Evolutionary conservation across 1,284 basidiomycete genomes (phyloP).

Genomic region (Malassezia nana): DNA sequence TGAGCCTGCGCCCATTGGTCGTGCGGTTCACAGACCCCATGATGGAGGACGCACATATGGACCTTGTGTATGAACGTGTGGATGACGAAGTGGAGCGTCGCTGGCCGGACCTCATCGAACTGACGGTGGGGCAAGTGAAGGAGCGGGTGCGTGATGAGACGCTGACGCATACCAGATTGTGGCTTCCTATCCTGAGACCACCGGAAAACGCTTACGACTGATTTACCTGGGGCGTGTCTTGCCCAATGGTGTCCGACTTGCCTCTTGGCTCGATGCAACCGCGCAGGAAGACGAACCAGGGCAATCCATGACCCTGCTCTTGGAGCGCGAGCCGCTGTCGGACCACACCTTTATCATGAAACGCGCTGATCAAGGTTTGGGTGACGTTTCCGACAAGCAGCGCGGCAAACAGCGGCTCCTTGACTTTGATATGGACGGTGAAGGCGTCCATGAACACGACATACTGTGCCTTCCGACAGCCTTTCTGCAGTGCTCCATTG

Average conservation of each 20-base stretch:
- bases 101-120: slow-evolving; percentile 8
- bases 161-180: not conserved
- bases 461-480: slow-evolving; percentile 8
- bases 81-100: not conserved
- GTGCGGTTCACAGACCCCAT: slow-evolving; percentile 16
- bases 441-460: not conserved
- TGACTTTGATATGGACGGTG: not conserved
- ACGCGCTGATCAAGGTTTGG: not conserved
- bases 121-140: slow-evolving; percentile 12
- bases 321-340: not conserved
- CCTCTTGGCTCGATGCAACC: slow-evolving; percentile 24
- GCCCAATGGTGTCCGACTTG: slow-evolving; percentile 24
- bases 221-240: slow-evolving; percentile 29
- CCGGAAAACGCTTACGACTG: slow-evolving; percentile 19
- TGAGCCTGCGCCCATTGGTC: slow-evolving; percentile 13
- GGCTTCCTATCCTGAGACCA: not conserved
- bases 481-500: slow-evolving; percentile 15
- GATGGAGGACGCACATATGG: slow-evolving; percentile 13
- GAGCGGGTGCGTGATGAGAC: not conserved
- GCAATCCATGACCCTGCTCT: not conserved
- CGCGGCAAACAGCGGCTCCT: slow-evolving; percentile 12
- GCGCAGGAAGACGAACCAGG: not conserved
- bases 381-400: not conserved
- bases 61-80: slow-evolving; percentile 14
- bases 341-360: not conserved